These are phyloP conservation scores for Verticillium zaregamsianum DNA, from an alignment of 2,329 filamentous ascomycete species.

Conservation along the genomic window DNA sequence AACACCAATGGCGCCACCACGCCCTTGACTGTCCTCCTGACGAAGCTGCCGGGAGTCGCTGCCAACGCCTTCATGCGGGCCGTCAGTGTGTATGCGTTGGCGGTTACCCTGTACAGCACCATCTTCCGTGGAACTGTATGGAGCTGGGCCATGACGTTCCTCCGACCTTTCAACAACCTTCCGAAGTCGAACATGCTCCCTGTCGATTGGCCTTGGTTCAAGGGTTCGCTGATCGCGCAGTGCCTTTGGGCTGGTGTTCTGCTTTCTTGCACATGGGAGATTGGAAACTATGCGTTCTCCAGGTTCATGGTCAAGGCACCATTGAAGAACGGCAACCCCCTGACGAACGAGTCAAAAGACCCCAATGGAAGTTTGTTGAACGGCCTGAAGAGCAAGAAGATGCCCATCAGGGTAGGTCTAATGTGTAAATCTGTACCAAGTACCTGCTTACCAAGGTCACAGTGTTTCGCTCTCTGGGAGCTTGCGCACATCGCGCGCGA, in stretches of 20 bases:
- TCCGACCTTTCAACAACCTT: conserved; percentile 71
- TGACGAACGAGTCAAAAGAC: conserved; percentile 82
- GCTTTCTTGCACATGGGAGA: conserved; percentile 70
- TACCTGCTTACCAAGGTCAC: not conserved
- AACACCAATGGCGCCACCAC: conserved; percentile 6
- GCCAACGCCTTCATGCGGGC: conserved; percentile 34
- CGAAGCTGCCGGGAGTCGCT: conserved; percentile 35
- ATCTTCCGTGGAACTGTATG: conserved; percentile 62
- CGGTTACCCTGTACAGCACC: conserved; percentile 56
- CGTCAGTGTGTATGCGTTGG: conserved; percentile 35
- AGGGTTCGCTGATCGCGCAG: conserved; percentile 44
- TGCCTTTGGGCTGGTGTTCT: conserved; percentile 61
- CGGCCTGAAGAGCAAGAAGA: conserved; percentile 79
- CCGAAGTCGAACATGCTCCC: conserved; percentile 65
- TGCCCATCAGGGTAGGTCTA: conserved; percentile 59
- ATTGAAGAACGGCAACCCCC: conserved; percentile 75
- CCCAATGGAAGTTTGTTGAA: conserved; percentile 86
- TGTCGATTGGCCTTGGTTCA: conserved; percentile 13
- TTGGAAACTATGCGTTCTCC: conserved; percentile 73
- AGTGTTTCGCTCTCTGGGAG: conserved; percentile 82
- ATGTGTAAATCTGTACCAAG: not conserved
- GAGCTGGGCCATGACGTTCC: conserved; percentile 65
- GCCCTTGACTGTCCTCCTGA: conserved; percentile 26
- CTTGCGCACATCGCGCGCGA: conserved; percentile 72
- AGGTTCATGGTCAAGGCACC: conserved; percentile 77